phyloP scores from a whole-genome alignment of 352 stramenopile genomes.

The Peronospora farinosa region DNA sequence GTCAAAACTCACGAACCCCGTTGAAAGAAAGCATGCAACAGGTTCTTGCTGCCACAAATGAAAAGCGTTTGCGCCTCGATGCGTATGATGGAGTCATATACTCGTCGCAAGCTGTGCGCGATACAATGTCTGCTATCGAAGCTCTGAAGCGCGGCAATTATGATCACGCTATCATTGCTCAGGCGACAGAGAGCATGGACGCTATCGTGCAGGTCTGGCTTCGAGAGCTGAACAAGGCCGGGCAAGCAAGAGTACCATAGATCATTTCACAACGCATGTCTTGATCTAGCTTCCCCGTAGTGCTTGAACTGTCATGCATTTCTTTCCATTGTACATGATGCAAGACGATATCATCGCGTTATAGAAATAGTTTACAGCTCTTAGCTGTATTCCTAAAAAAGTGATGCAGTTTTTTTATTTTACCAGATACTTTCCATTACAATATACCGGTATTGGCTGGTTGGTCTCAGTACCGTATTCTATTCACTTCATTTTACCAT shows the following conservation, averaged over 20 bases:
- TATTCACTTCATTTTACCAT: too few relatives aligned
- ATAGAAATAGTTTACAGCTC: too few relatives aligned
- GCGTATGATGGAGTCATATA: constrained; percentile 14
- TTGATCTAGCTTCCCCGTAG: too few relatives aligned
- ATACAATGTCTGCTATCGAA: constrained; percentile 16
- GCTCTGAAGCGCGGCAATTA: constrained; percentile 14
- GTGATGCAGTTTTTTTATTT: too few relatives aligned
- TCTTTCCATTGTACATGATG: too few relatives aligned
- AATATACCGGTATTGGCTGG: too few relatives aligned
- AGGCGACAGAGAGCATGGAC: constrained; percentile 13
- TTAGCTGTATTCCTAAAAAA: too few relatives aligned
- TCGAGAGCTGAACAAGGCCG: constrained; percentile 13
- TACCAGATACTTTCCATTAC: too few relatives aligned
- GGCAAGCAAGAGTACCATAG: not conserved
- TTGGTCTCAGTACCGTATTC: too few relatives aligned
- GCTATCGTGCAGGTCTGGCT: constrained; percentile 17
- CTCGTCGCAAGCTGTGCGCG: constrained; percentile 17
- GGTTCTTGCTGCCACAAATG: not conserved
- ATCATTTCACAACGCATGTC: not conserved
- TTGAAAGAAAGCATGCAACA: constrained; percentile 4
- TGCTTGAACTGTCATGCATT: too few relatives aligned
- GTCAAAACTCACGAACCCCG: not conserved
- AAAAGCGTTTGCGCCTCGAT: constrained; percentile 2
- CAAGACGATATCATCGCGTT: too few relatives aligned
- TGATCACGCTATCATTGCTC: constrained; percentile 7